Evolutionary conservation across 202 grass and related monocot genomes (phyloP).

Genomic region (Tripidium arundinaceum): DNA sequence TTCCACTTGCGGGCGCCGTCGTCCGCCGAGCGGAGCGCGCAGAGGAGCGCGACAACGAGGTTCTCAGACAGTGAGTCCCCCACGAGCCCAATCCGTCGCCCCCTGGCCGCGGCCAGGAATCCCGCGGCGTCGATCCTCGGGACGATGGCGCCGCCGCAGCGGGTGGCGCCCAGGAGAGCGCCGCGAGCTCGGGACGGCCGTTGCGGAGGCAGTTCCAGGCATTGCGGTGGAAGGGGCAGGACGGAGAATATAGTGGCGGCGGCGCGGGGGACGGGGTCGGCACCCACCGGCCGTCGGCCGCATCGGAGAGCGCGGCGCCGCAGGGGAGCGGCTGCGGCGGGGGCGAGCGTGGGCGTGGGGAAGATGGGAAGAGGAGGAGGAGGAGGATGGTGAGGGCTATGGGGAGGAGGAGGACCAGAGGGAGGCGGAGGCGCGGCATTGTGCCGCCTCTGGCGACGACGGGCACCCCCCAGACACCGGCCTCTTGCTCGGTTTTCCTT

Average conservation of each 20-base stretch:
- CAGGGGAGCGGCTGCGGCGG: constrained; percentile 35
- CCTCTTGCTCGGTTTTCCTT: not conserved
- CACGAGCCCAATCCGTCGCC: constrained; percentile 66
- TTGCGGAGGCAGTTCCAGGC: constrained; percentile 96
- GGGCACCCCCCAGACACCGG: not conserved
- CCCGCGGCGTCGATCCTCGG: constrained; percentile 57
- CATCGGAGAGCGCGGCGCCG: constrained; percentile 51
- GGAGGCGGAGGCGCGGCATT: constrained; percentile 34
- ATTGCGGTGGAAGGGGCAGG: constrained; percentile 90
- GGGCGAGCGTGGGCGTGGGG: not conserved
- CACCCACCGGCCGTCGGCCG: constrained; percentile 55
- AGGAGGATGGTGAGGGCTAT: constrained; percentile 36
- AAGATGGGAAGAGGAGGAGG: constrained; percentile 30
- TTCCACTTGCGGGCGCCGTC: constrained; percentile 75
- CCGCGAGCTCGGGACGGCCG: constrained; percentile 25
- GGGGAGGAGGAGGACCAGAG: constrained; percentile 36
- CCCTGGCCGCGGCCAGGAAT: constrained; percentile 54
- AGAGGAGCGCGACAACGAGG: constrained; percentile 70
- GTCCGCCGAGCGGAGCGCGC: constrained; percentile 62
- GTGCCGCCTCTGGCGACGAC: constrained; percentile 27
- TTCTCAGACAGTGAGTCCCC: constrained; percentile 88
- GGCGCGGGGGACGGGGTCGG: not conserved
- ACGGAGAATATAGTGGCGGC: constrained; percentile 43
- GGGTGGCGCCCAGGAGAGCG: constrained; percentile 73
- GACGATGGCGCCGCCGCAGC: constrained; percentile 56